phyloP scores from a whole-genome alignment of 495 filamentous ascomycete genomes.

The Hypoxylon crocopeplum region DNA sequence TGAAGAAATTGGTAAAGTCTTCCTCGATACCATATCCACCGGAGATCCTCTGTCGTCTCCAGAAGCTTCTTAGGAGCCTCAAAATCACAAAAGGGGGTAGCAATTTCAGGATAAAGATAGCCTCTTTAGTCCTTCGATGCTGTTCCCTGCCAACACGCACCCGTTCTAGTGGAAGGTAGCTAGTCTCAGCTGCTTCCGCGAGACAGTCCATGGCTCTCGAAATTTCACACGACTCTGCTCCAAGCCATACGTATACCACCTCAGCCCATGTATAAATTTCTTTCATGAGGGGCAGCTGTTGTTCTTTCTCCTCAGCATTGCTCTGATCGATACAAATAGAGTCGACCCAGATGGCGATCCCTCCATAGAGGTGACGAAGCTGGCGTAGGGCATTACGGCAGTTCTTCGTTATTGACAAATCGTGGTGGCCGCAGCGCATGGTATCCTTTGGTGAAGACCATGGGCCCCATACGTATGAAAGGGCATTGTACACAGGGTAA shows the following conservation, averaged over 20 bases:
- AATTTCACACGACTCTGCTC: neutral
- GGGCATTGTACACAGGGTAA: neutral
- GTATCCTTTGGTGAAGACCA: neutral
- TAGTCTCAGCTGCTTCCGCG: neutral
- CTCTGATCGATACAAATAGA: conserved; percentile 35
- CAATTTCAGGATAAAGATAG: neutral
- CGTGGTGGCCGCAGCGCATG: neutral
- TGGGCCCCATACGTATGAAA: neutral
- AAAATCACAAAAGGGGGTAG: neutral
- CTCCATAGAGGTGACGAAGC: conserved; percentile 22
- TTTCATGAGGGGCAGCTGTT: conserved; percentile 37
- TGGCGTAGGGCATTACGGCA: neutral
- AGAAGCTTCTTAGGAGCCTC: neutral
- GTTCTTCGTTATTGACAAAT: neutral
- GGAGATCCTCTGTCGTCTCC: neutral
- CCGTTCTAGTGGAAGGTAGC: neutral
- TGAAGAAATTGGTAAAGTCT: neutral
- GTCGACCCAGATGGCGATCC: conserved; percentile 16
- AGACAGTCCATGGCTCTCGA: neutral
- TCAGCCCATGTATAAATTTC: conserved; percentile 35
- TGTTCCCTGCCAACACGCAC: neutral
- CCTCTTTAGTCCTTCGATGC: neutral
- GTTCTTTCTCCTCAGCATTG: conserved; percentile 31
- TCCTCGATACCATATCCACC: too few species aligned
- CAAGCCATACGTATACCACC: conserved; percentile 3